Base-by-base conservation (phyloP, 2,329 filamentous ascomycete species). In the Monosporascus ibericus region DNA sequence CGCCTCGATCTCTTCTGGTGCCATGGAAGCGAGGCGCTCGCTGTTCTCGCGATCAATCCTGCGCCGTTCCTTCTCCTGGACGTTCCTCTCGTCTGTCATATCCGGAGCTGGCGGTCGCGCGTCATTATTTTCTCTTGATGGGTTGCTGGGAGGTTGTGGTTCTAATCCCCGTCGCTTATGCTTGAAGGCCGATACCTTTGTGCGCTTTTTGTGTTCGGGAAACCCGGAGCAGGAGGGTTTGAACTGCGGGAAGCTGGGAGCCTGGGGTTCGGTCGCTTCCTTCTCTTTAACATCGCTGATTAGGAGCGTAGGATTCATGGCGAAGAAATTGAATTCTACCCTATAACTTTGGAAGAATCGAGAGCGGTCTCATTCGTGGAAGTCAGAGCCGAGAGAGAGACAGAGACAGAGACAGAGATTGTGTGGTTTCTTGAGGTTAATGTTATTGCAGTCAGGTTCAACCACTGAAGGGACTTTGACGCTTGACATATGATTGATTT, bases 1-100 rank as follows among this genome's bases (percentile, higher is more conserved):
- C 60, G 86, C 77, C 56, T 88, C 84, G 53, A 97, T 95, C 69
- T 96, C 90, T 38, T 83, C 80, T 0, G 82, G 73, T 1, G 87
- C 88, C 94, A 99, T 96, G 25, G 77, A 75, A 15, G 84, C 85
- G 47, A 99, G 69, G 55, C 81, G 81, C 53, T 84, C 79, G 44
- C 73, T 81, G 64, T 97, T 99, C 68, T 97, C 91, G 59, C 84
- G 79, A 63, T 92, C 88, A 66, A 99, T 97, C 5, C 79, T 76
- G 56, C 74, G 73, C 63, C 82, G 84, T 64, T 96, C 91, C 44
- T 79, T 75, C 11, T 77, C 68, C 42, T 75, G 73, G 39, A 71
- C 65, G 37, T 57, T 63, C 49, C 57, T 63, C 49, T 51, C 36
- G 44, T 48, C 24, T 22, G 39, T 7, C 1, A 39, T 47, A n/a